These are phyloP conservation scores for Penicillium sp. DNA, from an alignment of 2,329 filamentous ascomycete species.

Conservation along the genomic window DNA sequence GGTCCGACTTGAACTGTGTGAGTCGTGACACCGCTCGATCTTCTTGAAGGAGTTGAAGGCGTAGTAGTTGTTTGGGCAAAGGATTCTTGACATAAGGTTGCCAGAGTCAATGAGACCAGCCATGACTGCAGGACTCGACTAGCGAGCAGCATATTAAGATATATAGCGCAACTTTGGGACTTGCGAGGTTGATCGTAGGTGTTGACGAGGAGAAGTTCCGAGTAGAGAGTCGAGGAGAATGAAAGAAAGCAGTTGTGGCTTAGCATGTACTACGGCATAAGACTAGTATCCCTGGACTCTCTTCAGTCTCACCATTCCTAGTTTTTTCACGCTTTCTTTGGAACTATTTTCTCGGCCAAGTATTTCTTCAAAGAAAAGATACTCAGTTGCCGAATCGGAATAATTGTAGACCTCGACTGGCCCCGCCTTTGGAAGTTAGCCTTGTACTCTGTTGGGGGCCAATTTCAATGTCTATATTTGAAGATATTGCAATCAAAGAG, in stretches of 20 bases:
- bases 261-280: not conserved
- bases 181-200: too few species aligned
- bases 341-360: not conserved
- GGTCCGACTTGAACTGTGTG: slow-evolving; percentile 35
- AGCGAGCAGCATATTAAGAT: slow-evolving; percentile 5
- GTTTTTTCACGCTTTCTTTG: not conserved
- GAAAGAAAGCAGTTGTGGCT: not conserved
- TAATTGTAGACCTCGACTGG: not conserved
- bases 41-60: slow-evolving; percentile 17
- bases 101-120: slow-evolving; percentile 4
- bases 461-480: too few species aligned
- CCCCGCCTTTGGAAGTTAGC: not conserved
- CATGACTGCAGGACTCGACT: slow-evolving; percentile 1
- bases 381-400: not conserved
- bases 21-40: too few species aligned
- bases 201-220: not conserved
- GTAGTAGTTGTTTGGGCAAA: not conserved
- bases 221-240: not conserved
- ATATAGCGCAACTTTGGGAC: not conserved
- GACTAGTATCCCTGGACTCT: not conserved
- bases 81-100: not conserved
- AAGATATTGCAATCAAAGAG: too few species aligned
- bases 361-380: not conserved
- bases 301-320: too few species aligned
- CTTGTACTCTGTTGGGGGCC: not conserved